Percentiles rank a stretch among this genome's conserved stretches.
These are phyloP conservation scores for Nemophila menziesii DNA, from an alignment of 257 asterid species.

Conservation along the genomic window DNA sequence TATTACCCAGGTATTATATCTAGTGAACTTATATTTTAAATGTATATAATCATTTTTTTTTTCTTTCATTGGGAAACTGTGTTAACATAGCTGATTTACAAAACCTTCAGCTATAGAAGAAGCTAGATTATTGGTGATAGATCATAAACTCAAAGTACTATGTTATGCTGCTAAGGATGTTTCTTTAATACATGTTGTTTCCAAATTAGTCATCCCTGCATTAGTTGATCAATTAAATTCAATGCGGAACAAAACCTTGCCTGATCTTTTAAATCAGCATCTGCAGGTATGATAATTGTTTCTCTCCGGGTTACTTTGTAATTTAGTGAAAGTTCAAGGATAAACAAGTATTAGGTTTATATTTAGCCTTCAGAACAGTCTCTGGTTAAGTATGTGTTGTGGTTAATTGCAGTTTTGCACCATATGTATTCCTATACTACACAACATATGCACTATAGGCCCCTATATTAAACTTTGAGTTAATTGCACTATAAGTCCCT, in stretches of 20 bases:
- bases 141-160: constrained; percentile 65
- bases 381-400: too few species aligned
- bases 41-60: constrained; percentile 1
- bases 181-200: constrained; percentile 36
- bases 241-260: constrained; percentile 46
- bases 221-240: constrained; percentile 63
- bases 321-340: too few species aligned
- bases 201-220: constrained; percentile 75
- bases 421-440: too few species aligned
- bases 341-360: too few species aligned
- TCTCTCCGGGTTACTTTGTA: constrained; percentile 9
- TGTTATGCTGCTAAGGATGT: constrained; percentile 65
- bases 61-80: constrained; percentile 6
- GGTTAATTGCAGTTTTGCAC: too few species aligned
- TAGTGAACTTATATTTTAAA: not conserved
- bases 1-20: constrained; percentile 65
- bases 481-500: too few species aligned
- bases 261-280: constrained; percentile 41
- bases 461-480: too few species aligned
- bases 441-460: too few species aligned
- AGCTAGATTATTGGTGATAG: constrained; percentile 53
- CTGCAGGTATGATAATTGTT: constrained; percentile 42
- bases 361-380: too few species aligned
- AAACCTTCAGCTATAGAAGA: constrained; percentile 53
- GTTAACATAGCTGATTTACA: constrained; percentile 13